These are phyloP conservation scores for Decorospora gaudefroyi DNA, from an alignment of 2,329 filamentous ascomycete species.

Conservation along the genomic window DNA sequence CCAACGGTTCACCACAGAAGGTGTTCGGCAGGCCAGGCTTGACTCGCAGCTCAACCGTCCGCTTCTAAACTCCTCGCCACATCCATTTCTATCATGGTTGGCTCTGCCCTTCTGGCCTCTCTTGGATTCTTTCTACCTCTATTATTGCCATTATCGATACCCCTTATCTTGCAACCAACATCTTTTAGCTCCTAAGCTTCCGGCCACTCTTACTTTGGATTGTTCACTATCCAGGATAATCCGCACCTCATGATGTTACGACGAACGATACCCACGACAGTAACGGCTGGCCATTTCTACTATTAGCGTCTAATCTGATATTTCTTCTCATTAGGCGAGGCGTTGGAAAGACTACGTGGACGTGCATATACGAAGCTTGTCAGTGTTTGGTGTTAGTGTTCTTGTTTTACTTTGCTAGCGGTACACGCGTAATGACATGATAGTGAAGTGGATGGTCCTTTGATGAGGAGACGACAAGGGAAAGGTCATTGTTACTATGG, in stretches of 20 bases:
- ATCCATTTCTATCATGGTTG: conserved; percentile 3
- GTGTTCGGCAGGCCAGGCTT: conserved; percentile 34
- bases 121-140: too few species aligned
- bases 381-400: conserved; percentile 19
- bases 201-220: conserved; percentile 19
- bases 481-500: conserved; percentile 18
- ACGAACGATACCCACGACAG: conserved; percentile 47
- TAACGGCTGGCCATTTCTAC: conserved; percentile 33
- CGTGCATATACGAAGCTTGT: conserved; percentile 19
- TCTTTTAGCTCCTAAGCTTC: conserved; percentile 18
- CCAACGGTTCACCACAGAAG: conserved; percentile 45
- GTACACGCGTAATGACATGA: conserved; percentile 23
- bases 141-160: conserved; percentile 26
- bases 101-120: too few species aligned
- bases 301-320: conserved; percentile 32
- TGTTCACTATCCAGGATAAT: conserved; percentile 28
- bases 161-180: conserved; percentile 18
- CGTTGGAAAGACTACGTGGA: conserved; percentile 23
- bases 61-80: conserved; percentile 31
- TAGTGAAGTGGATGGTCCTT: not conserved
- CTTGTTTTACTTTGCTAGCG: conserved; percentile 14
- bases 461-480: not conserved
- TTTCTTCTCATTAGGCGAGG: conserved; percentile 23
- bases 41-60: conserved; percentile 40
- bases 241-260: conserved; percentile 42